phyloP scores from a whole-genome alignment of 176 grass and related monocot genomes.

The Thinopyrum elongatum region DNA sequence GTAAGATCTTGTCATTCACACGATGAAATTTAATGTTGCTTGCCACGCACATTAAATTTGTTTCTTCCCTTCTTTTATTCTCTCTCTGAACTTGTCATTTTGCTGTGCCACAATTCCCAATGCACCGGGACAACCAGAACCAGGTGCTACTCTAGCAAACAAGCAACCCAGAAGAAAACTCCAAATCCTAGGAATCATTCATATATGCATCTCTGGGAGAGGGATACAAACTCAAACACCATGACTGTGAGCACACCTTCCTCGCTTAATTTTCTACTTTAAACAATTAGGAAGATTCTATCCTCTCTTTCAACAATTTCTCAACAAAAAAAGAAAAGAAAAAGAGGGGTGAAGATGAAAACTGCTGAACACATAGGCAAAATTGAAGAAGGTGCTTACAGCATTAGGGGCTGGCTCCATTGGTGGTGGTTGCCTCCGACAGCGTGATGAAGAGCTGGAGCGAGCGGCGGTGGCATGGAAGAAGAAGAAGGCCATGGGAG shows the following conservation, averaged over 20 bases:
- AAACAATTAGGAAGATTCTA: neutral
- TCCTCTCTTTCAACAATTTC: neutral
- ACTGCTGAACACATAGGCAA: neutral
- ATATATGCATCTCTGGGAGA: neutral
- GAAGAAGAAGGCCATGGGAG: slow-evolving; percentile 37
- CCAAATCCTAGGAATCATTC: slow-evolving; percentile 81
- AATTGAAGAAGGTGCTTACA: slow-evolving; percentile 28
- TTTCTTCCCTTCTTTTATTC: slow-evolving; percentile 19
- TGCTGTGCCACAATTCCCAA: slow-evolving; percentile 70
- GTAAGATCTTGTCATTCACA: no score
- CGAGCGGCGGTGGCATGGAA: neutral
- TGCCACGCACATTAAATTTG: slow-evolving; percentile 24
- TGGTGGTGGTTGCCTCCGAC: slow-evolving; percentile 28
- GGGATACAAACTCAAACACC: slow-evolving; percentile 20
- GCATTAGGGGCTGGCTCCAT: slow-evolving; percentile 31
- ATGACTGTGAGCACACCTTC: neutral
- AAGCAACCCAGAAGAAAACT: slow-evolving; percentile 64
- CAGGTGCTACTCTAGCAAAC: slow-evolving; percentile 44
- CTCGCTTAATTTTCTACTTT: neutral
- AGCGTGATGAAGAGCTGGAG: slow-evolving; percentile 18
- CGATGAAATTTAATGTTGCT: no score
- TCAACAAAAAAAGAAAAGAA: neutral
- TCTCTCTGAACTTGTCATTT: slow-evolving; percentile 44
- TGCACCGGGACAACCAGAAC: slow-evolving; percentile 52
- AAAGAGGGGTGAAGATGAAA: neutral